Percentiles rank a stretch among this genome's conserved stretches.
These are phyloP conservation scores for Lactifluus piperatus DNA, from an alignment of 768 basidiomycete species.

Conservation along the genomic window DNA sequence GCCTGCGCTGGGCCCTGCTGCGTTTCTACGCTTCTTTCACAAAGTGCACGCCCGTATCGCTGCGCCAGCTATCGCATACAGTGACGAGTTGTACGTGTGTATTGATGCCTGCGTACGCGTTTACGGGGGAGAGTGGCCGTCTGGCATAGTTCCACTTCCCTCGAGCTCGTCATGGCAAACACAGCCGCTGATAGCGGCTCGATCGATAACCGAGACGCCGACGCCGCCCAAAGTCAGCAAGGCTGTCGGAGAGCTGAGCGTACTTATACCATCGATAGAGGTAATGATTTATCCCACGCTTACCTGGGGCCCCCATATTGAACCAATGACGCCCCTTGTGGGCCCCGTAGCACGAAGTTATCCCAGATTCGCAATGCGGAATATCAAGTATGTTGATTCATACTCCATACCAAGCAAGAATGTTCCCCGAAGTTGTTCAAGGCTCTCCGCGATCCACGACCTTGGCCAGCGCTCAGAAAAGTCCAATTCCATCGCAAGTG, in stretches of 20 bases:
- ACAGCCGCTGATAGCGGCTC: not conserved
- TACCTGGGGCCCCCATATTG: not conserved
- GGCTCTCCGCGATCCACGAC: not conserved
- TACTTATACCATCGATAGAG: conserved; percentile 2
- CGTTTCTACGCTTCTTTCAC: conserved; percentile 4
- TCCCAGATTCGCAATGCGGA: conserved; percentile 6
- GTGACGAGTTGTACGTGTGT: conserved; percentile 9
- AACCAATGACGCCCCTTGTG: not conserved
- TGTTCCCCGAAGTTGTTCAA: not conserved
- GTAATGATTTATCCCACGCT: not conserved
- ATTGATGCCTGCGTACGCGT: conserved; percentile 7
- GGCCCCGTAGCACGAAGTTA: conserved; percentile 4
- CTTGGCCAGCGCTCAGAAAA: not conserved
- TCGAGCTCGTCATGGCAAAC: conserved; percentile 5
- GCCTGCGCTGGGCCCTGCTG: conserved; percentile 6
- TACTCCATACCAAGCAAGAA: not conserved
- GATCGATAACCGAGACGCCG: not conserved
- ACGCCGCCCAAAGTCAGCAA: not conserved
- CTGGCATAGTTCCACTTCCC: not conserved
- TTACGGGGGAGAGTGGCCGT: conserved; percentile 5
- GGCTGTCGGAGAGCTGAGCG: not conserved
- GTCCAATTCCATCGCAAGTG: not conserved
- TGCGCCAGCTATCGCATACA: not conserved
- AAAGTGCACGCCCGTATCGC: conserved; percentile 1
- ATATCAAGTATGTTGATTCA: not conserved